Conservation (phyloP, 2,329 filamentous ascomycete species). For the Stachybotrys echinatus region DNA sequence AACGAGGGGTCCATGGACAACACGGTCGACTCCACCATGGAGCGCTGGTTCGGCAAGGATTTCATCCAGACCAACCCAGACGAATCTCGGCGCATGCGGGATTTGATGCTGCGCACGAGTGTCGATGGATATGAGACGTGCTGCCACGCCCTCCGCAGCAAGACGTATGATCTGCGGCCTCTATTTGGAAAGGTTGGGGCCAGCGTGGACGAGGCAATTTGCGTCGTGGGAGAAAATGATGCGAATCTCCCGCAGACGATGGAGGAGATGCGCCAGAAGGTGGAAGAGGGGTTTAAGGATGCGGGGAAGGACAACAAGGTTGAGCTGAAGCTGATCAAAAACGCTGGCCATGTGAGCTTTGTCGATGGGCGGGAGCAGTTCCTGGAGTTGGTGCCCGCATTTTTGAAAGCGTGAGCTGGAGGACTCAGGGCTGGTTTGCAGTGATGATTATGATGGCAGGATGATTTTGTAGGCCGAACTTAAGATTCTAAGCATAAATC, state of each 20-base stretch:
- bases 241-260: conserved; percentile 33
- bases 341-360: conserved; percentile 32
- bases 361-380: conserved; percentile 30
- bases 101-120: conserved; percentile 29
- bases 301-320: conserved; percentile 18
- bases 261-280: conserved; percentile 27
- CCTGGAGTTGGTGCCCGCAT: conserved; percentile 15
- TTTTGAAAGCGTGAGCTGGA: conserved; percentile 3
- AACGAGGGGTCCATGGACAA: conserved; percentile 23
- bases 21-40: conserved; percentile 25
- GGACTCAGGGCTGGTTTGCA: background rate
- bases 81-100: conserved; percentile 28
- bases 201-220: conserved; percentile 26
- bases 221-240: conserved; percentile 36
- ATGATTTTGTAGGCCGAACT: too few relatives aligned
- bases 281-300: conserved; percentile 24
- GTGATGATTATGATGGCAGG: background rate
- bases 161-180: conserved; percentile 32
- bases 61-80: conserved; percentile 28
- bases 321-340: conserved; percentile 26
- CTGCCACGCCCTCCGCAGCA: conserved; percentile 28
- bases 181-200: conserved; percentile 24
- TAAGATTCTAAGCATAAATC: too few relatives aligned
- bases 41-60: conserved; percentile 34
- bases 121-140: conserved; percentile 37